Evolutionary conservation across 441 rosid genomes (phyloP).

Genomic region (Biscutella laevigata): DNA sequence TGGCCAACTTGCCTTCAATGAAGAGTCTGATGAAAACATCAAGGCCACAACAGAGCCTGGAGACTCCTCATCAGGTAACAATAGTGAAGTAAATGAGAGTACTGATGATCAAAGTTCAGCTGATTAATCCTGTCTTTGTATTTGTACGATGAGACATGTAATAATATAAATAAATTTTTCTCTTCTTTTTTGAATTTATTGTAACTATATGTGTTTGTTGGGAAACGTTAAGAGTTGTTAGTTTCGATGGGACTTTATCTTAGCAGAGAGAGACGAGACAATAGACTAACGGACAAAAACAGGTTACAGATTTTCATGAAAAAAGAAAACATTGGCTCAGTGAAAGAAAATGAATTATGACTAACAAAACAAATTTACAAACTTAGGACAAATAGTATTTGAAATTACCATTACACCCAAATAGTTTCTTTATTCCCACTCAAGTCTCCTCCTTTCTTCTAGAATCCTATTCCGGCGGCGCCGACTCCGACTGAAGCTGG

Average conservation of each 20-base stretch:
- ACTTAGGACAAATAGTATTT: slow-evolving; percentile 19
- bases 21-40: slow-evolving; percentile 27
- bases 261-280: slow-evolving; percentile 13
- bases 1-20: slow-evolving; percentile 61
- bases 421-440: slow-evolving; percentile 7
- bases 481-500: slow-evolving; percentile 54
- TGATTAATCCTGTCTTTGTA: slow-evolving; percentile 23
- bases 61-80: slow-evolving; percentile 20
- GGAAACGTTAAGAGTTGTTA: slow-evolving; percentile 14
- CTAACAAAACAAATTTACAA: slow-evolving; percentile 34
- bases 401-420: slow-evolving; percentile 31
- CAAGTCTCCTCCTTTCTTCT: not conserved
- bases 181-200: not conserved
- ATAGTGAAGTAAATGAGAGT: slow-evolving; percentile 26
- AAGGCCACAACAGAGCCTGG: slow-evolving; percentile 25
- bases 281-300: slow-evolving; percentile 20
- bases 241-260: slow-evolving; percentile 25
- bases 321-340: slow-evolving; percentile 1
- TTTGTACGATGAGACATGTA: slow-evolving; percentile 19
- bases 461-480: slow-evolving; percentile 68
- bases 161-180: not conserved
- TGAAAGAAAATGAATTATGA: slow-evolving; percentile 3
- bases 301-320: slow-evolving; percentile 12
- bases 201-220: slow-evolving; percentile 16
- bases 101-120: slow-evolving; percentile 40